Conservation (phyloP, 2,329 filamentous ascomycete genomes). For the Exophiala sideris region DNA sequence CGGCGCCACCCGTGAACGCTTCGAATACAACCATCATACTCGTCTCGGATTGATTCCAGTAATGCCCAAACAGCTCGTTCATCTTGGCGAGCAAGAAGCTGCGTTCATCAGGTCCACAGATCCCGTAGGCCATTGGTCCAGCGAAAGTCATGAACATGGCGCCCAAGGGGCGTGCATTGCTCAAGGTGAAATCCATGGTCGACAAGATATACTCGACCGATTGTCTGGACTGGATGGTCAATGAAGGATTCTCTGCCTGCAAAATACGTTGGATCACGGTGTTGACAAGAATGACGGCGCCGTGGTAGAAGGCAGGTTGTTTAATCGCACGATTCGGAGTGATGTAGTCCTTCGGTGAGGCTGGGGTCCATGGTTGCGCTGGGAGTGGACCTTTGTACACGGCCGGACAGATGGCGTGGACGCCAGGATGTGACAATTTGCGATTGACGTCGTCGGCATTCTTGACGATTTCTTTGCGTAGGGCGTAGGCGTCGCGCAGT, state of each 20-base stretch:
- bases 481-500: not conserved
- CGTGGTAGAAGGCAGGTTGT: conserved; percentile 1
- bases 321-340: not conserved
- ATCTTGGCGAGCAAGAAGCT: not conserved
- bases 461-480: conserved; percentile 1
- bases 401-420: not conserved
- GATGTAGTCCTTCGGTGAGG: not conserved
- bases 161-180: conserved; percentile 1
- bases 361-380: not conserved
- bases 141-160: conserved; percentile 7
- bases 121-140: conserved; percentile 5
- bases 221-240: conserved; percentile 3
- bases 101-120: not conserved
- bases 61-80: not conserved
- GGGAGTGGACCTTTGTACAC: conserved; percentile 1
- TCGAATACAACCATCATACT: not conserved
- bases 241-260: not conserved
- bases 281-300: conserved; percentile 1
- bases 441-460: not conserved
- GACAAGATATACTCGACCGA: not conserved
- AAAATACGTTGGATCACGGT: not conserved
- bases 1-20: not conserved
- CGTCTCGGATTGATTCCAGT: not conserved
- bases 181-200: conserved; percentile 2
- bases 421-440: conserved; percentile 4